Base-by-base conservation (phyloP, 2,329 filamentous ascomycete genomes). In the Cordyceps cateniannulata region DNA sequence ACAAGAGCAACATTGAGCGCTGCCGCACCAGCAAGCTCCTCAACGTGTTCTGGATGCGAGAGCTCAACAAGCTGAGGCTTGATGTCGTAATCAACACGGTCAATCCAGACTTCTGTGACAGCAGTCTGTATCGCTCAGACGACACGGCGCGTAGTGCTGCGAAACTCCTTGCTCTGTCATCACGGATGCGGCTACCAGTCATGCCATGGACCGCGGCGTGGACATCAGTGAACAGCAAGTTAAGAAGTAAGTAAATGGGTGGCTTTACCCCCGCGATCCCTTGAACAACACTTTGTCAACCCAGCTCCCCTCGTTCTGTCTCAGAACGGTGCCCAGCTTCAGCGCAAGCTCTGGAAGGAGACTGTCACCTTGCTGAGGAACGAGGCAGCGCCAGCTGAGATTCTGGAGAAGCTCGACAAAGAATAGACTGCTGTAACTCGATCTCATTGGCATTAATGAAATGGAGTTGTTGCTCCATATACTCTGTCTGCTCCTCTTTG, bases 321-420 rank as follows among this genome's bases (percentile, higher is more conserved):
- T 4, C 38, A 55, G 52, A 44, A 55, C 16, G 52, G 38, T 32
- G 52, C 12, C 3, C 24, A 55, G 8, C 1, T 45, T 16, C 38
- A 55, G 52, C 38, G 52, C 12, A 55, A 55, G 52, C 38, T 45
- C 24, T 55, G 52, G 52, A 54, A 54, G 20, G 51, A 54, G 51
- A 54, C 51, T 54, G 51, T 54, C 14, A 38, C n/a, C 3, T 2
- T 52, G 38, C 38, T 54, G 22, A 25, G 51, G 44, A 25, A 18
- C 6, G 38, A 45, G n/a, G 52, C 38, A 16, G 32, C 38, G 20
- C 52, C 16, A 2, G 52, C 52, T 20, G 38, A 45, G 40, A 55
- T 45, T 38, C 24, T 45, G 2, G 52, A 55, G 52, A 45, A 22
- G 38, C 52, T 55, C 38, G 38, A 54, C 51, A 42, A 20, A 38